Evolutionary conservation across 495 filamentous ascomycete genomes (phyloP), one percentile per base, ranked within the genome.

Genomic region (Letharia columbiana): DNA sequence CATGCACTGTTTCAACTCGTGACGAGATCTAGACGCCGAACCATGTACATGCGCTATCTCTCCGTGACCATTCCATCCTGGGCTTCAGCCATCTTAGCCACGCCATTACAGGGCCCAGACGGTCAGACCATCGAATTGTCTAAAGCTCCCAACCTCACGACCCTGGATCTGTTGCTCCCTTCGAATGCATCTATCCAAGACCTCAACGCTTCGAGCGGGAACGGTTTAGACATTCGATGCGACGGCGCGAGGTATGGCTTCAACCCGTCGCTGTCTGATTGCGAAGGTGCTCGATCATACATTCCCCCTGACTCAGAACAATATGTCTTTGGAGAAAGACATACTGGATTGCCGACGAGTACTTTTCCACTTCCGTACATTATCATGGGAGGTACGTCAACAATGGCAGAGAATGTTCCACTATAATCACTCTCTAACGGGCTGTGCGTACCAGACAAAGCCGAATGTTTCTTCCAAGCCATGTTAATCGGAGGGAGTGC

Each of bases 401-500:
- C 13, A 18, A 13, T 11, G 20, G n/a, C 6, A n/a, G 40, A 47
- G 7, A 4, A n/a, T 15, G 3, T 2, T 23, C 3, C 52, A 15
- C 23, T 9, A 5, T 47, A 15, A 11, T 28, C 28, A 17, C 15
- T 54, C 47, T 23, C 44, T 52, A 18, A 54, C 39, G 28, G 12
- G 18, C 42, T 17, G 31, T 39, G 54, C 39, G 7, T 37, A 39
- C 45, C 41, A 66, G 64, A 56, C 17, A 61, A 41, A 41, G 64
- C 45, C 4, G n/a, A 61, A 61, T 62, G 64, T 49, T 66, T 37
- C 35, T 50, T 66, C 35, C 58, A 66, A 49, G 2, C 11, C 13
- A 61, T n/a, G n/a, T n/a, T n/a, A n/a, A 20, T 66, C 28, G 64
- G 64, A 20, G 58, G 60, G 44, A 59, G 47, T 56, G 31, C 17